Percentiles rank a stretch among this genome's conserved stretches.
phyloP scores from a whole-genome alignment of 148 eudicot genomes.

The Linanthus parryae region DNA sequence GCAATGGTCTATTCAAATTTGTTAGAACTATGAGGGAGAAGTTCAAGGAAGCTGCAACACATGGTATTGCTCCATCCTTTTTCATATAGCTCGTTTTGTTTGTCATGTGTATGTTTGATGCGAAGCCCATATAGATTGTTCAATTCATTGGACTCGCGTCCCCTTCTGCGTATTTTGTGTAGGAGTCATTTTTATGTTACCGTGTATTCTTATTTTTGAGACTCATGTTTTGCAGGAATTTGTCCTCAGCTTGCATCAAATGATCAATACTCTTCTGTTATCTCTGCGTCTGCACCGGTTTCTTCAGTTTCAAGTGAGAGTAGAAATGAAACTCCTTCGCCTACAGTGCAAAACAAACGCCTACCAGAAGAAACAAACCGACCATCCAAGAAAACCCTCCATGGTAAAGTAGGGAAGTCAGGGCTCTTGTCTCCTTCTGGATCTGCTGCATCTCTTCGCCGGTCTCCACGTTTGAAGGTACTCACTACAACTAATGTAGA shows the following conservation, averaged over 20 bases:
- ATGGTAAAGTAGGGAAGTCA: conserved; percentile 21
- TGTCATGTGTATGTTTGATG: conserved; percentile 1
- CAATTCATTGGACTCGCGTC: too few species aligned
- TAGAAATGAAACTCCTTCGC: conserved; percentile 39
- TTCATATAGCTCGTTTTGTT: conserved; percentile 3
- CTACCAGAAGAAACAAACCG: conserved; percentile 34
- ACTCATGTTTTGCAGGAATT: too few species aligned
- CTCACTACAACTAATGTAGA: too few species aligned
- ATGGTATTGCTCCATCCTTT: conserved; percentile 36
- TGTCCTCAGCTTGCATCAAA: conserved; percentile 23
- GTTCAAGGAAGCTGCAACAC: conserved; percentile 59
- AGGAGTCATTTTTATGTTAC: too few species aligned
- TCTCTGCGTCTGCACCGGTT: conserved; percentile 67
- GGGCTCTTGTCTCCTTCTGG: conserved; percentile 41
- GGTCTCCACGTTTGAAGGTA: conserved; percentile 73
- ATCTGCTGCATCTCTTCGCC: conserved; percentile 46
- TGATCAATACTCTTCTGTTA: conserved; percentile 39
- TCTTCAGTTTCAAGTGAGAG: conserved; percentile 52
- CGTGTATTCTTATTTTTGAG: too few species aligned
- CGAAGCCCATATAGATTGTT: too few species aligned
- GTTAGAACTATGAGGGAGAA: conserved; percentile 78
- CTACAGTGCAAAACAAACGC: conserved; percentile 13
- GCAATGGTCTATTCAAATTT: conserved; percentile 37
- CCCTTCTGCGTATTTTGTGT: too few species aligned
- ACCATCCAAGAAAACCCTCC: conserved; percentile 28